These are phyloP conservation scores for Tympanopsis confertula DNA, from an alignment of 2,329 filamentous ascomycete genomes.

Conservation along the genomic window DNA sequence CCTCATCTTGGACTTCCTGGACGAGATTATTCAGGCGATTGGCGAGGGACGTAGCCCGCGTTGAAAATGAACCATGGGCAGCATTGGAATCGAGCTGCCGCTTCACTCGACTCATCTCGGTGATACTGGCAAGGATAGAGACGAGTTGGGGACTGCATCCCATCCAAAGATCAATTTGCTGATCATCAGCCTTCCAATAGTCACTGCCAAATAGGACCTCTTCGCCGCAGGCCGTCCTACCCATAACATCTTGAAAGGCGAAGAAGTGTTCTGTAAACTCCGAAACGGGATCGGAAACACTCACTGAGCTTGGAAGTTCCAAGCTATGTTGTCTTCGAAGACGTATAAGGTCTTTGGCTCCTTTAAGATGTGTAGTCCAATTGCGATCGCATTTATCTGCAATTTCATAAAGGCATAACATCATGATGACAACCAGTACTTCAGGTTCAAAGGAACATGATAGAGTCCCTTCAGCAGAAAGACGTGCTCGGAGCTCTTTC, in stretches of 20 bases:
- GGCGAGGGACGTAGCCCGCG: slow-evolving; percentile 19
- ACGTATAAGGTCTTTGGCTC: slow-evolving; percentile 31
- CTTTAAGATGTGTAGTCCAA: slow-evolving; percentile 34
- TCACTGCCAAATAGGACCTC: slow-evolving; percentile 31
- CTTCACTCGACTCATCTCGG: slow-evolving; percentile 27
- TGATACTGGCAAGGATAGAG: slow-evolving; percentile 31
- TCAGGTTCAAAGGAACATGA: slow-evolving; percentile 11
- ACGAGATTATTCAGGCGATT: slow-evolving; percentile 16
- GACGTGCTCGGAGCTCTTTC: slow-evolving; percentile 18
- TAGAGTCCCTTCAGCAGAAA: slow-evolving; percentile 12
- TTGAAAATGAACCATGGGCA: slow-evolving; percentile 13
- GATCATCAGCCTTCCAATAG: slow-evolving; percentile 27
- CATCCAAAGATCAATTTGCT: slow-evolving; percentile 30
- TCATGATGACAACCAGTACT: slow-evolving; percentile 28
- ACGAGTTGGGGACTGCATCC: slow-evolving; percentile 33
- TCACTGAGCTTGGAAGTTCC: not conserved
- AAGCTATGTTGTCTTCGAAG: slow-evolving; percentile 13
- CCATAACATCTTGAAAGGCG: slow-evolving; percentile 37
- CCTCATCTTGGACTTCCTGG: slow-evolving; percentile 14
- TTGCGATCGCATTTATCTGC: slow-evolving; percentile 17
- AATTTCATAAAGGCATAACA: slow-evolving; percentile 31
- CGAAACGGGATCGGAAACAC: slow-evolving; percentile 9
- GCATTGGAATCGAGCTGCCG: slow-evolving; percentile 13
- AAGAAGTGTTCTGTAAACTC: slow-evolving; percentile 32
- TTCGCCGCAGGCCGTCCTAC: slow-evolving; percentile 34